Percentiles rank a stretch among this genome's conserved stretches.
Conservation (phyloP, 768 basidiomycete genomes). For the Sarcodon sp. region DNA sequence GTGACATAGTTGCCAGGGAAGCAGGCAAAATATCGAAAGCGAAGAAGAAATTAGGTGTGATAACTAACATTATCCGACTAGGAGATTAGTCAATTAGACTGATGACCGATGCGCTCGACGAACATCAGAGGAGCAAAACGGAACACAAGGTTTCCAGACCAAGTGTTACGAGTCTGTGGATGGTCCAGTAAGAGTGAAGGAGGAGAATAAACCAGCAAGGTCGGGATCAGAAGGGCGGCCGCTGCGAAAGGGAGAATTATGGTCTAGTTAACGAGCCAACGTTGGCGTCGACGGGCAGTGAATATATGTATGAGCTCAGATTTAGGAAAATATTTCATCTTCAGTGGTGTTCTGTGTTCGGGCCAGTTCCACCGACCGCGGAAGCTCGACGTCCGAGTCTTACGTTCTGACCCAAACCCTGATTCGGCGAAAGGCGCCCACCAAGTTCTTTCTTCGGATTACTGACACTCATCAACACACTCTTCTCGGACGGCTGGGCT, state of each 20-base stretch:
- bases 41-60: conserved; percentile 85
- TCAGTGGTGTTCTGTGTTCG: too few relatives aligned
- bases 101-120: conserved; percentile 53
- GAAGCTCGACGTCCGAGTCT: too few relatives aligned
- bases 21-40: conserved; percentile 69
- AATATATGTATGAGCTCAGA: conserved; percentile 14
- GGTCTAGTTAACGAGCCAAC: conserved; percentile 59
- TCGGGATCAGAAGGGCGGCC: conserved; percentile 58
- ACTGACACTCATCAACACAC: too few relatives aligned
- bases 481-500: not conserved
- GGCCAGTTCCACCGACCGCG: too few relatives aligned
- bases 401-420: too few relatives aligned
- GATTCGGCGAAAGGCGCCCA: too few relatives aligned
- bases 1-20: conserved; percentile 67
- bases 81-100: conserved; percentile 73
- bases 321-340: not conserved
- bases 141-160: conserved; percentile 60
- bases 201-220: conserved; percentile 53
- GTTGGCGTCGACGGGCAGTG: too few relatives aligned
- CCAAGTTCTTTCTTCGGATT: too few relatives aligned
- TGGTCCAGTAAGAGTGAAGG: conserved; percentile 67
- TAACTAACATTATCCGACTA: conserved; percentile 80
- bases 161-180: conserved; percentile 68
- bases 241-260: conserved; percentile 78
- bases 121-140: conserved; percentile 48